These are phyloP conservation scores for Aspergillus terreus DNA, from an alignment of 2,329 filamentous ascomycete species.

Conservation along the genomic window DNA sequence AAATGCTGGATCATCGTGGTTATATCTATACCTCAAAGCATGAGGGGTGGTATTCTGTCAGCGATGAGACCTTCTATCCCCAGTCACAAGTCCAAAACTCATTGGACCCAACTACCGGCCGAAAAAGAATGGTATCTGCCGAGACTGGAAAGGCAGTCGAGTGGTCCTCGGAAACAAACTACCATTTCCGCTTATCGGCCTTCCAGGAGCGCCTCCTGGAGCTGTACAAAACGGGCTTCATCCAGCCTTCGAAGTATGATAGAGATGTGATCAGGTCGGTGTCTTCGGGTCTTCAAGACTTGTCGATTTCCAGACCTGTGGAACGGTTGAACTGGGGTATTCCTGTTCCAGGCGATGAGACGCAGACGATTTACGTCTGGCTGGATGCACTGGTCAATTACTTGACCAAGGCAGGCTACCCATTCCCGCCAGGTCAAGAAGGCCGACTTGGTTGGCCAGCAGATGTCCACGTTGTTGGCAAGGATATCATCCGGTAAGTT, in stretches of 20 bases:
- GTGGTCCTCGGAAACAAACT: conserved; percentile 90
- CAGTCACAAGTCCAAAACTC: conserved; percentile 68
- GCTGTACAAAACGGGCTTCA: conserved; percentile 78
- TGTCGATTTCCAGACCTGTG: conserved; percentile 81
- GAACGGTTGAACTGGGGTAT: conserved; percentile 84
- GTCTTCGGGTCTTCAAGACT: conserved; percentile 71
- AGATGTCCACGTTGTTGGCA: conserved; percentile 88
- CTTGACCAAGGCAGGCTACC: conserved; percentile 81
- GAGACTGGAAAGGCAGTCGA: conserved; percentile 93
- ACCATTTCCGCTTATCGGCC: conserved; percentile 86
- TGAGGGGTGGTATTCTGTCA: conserved; percentile 93
- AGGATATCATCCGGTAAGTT: conserved; percentile 76
- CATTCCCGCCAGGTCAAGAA: conserved; percentile 63
- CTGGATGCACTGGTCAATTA: conserved; percentile 95
- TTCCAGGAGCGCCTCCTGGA: conserved; percentile 74
- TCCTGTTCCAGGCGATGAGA: conserved; percentile 74
- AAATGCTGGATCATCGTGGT: conserved; percentile 68
- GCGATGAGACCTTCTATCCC: conserved; percentile 95
- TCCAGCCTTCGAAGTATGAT: conserved; percentile 70
- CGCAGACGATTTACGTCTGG: conserved; percentile 97
- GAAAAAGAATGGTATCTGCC: conserved; percentile 70
- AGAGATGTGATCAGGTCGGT: conserved; percentile 77
- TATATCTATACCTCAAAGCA: conserved; percentile 83
- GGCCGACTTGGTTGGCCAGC: conserved; percentile 74
- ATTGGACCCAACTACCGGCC: conserved; percentile 74